Base-by-base conservation (phyloP, 2,329 filamentous ascomycete genomes). In the Pyricularia grisea region DNA sequence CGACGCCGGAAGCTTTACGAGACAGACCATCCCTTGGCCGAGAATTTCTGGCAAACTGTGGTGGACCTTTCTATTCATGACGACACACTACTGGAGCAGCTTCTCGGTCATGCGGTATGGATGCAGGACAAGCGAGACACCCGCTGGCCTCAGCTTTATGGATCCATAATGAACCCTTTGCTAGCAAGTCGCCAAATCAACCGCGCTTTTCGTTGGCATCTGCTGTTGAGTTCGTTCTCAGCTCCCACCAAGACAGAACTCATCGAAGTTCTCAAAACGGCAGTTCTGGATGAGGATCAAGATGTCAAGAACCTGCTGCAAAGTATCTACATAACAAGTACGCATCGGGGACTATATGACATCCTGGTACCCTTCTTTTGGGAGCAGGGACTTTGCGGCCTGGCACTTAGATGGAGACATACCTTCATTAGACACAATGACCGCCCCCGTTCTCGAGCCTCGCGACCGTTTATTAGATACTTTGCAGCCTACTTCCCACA, bases 351-450 rank as follows among this genome's bases (percentile, higher is more conserved):
- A 12, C 72, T 87, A 0, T 87, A 87, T 73, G 84, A 87, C 71
- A 75, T 77, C 25, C 69, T 87, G 9, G 79, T 87, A n/a, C 84
- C 85, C 3, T 75, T 81, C 67, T 77, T 87, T 1, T 87, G 83
- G 72, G 75, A 78, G 4, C 75, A 77, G n/a, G 85, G 85, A 0
- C 75, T 79, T 42, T 81, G 81, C 0, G 72, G 72, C 2, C 71
- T 82, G 20, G 85, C 85, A 7, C 77, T 75, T 11, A 71, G 72
- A n/a, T 88, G 85, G 85, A 81, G 85, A 60, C 76, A 76, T 28
- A 74, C 78, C 3, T 77, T 85, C 14, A 70, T 82, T 36, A 70
- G 72, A 1, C 77, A 79, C 65, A 75, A 77, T 23, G 85, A 87
- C 70, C 61, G 76, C 31, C 84, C 85, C 2, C 68, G 69, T 6